phyloP scores from a whole-genome alignment of 345 rosid species.

The Syzygium jambos region DNA sequence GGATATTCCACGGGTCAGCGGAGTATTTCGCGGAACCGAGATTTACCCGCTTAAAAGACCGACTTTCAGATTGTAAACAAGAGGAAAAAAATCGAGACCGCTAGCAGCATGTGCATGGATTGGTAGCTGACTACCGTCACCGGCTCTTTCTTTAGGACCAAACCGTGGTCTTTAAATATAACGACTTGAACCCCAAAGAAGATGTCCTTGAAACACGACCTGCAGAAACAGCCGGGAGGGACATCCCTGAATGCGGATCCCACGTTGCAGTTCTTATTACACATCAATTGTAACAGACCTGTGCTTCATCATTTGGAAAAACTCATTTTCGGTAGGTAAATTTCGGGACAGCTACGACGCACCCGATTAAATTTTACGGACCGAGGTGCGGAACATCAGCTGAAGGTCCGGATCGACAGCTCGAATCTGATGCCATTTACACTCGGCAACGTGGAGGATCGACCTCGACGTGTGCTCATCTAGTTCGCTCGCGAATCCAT shows the following conservation, averaged over 20 bases:
- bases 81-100: neutral
- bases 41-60: neutral
- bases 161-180: neutral
- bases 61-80: neutral
- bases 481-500: neutral
- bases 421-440: neutral
- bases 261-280: neutral
- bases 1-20: neutral
- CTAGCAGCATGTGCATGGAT: neutral
- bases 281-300: neutral
- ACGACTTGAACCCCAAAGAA: neutral
- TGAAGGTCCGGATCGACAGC: neutral
- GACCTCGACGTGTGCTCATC: fast-evolving
- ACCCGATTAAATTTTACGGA: neutral
- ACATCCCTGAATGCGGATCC: neutral
- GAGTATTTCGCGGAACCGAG: neutral
- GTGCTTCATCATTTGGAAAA: neutral
- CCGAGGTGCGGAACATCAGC: neutral
- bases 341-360: neutral
- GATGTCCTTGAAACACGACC: neutral
- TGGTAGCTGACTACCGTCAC: neutral
- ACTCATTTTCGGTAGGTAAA: neutral
- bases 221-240: neutral
- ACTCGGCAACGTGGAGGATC: no score
- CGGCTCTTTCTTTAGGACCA: neutral